These are phyloP conservation scores for Paramecium biaurelia DNA, from an alignment of 73 alveolate genomes.

Conservation along the genomic window DNA sequence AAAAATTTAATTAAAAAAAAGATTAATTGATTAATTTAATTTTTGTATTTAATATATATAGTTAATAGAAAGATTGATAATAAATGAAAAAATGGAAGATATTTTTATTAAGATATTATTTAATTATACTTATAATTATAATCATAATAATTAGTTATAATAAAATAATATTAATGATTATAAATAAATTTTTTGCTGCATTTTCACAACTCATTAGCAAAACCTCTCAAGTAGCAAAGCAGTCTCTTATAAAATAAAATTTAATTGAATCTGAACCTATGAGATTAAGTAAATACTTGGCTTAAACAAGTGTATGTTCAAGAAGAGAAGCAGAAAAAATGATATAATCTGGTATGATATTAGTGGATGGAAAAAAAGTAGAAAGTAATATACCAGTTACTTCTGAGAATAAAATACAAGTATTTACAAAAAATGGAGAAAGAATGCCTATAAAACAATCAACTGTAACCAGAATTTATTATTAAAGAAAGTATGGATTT, in stretches of 20 bases:
- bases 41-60: neutral
- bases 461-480: neutral
- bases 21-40: neutral
- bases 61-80: no score
- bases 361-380: slow-evolving; percentile 73
- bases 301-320: slow-evolving; percentile 80
- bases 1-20: neutral
- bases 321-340: slow-evolving; percentile 84
- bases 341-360: slow-evolving; percentile 77
- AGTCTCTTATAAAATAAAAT: neutral
- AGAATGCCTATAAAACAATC: slow-evolving; percentile 58
- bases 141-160: neutral
- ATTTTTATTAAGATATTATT: no score
- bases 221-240: neutral
- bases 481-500: slow-evolving; percentile 60
- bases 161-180: neutral
- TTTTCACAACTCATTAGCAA: neutral
- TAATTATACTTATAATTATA: neutral
- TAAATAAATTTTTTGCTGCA: neutral
- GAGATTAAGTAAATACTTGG: slow-evolving; percentile 63
- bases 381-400: slow-evolving; percentile 68
- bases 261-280: neutral
- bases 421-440: slow-evolving; percentile 71
- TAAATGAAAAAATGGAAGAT: no score
- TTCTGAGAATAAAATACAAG: slow-evolving; percentile 65